A percentile compares a stretch with the other conserved stretches of the same genome.
phyloP scores from a whole-genome alignment of 208 protist genomes.

The Acanthamoeba sp. region DNA sequence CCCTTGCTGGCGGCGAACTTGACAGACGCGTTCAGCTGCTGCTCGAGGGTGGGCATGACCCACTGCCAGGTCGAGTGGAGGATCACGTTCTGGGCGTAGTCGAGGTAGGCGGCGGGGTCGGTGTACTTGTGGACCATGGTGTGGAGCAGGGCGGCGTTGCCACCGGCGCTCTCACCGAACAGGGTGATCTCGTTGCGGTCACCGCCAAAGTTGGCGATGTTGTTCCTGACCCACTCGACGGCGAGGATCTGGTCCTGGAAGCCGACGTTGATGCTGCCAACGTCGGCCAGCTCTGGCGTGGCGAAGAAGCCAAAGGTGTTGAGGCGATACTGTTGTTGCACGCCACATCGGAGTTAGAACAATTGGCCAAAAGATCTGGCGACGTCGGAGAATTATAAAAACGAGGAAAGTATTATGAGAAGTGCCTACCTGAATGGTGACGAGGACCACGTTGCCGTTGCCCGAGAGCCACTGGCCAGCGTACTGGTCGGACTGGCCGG shows the following conservation, averaged over 20 bases:
- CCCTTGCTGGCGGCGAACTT: too few species aligned
- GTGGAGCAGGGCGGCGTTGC: neutral
- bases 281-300: neutral
- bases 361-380: too few species aligned
- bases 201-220: neutral
- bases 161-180: neutral
- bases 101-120: neutral
- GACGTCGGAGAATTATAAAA: too few species aligned
- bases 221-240: neutral
- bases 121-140: neutral
- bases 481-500: too few species aligned
- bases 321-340: neutral
- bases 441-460: too few species aligned
- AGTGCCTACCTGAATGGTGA: too few species aligned
- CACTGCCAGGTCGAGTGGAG: neutral
- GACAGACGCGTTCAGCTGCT: too few species aligned
- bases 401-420: too few species aligned
- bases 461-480: too few species aligned
- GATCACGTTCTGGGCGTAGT: neutral
- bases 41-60: neutral
- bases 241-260: too few species aligned
- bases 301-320: constrained; percentile 1
- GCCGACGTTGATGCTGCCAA: neutral
- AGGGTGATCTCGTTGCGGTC: neutral
- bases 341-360: too few species aligned